Base-by-base conservation (phyloP, 768 basidiomycete genomes). In the Boletus sp. region DNA sequence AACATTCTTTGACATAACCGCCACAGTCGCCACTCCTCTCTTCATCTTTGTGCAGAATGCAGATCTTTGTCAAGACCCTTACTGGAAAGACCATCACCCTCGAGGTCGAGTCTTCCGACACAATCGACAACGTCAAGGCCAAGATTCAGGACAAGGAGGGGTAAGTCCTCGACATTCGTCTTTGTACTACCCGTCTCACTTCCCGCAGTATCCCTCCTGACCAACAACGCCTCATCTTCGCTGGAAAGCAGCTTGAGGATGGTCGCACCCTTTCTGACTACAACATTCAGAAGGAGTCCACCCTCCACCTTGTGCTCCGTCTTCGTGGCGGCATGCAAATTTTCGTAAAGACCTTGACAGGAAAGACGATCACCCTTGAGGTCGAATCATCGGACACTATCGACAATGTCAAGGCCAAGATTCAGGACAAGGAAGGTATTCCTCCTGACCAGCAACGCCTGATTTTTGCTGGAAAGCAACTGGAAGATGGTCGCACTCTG, bases 211-310 rank as follows among this genome's bases (percentile, higher is more conserved):
- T 90, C 54, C 87, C 88, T 21, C 93, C 92, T 25, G 90, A 93
- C 74, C 93, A 93, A 64, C 92, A 95, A 68, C 92, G 94, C 58
- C 75, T 96, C n/a, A 96, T 96, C 77, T 96, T 95, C 59, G 93
- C 93, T 43, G 93, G 93, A 56, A 95, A 96, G 75, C 93, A 95
- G 70, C 83, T 97, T 27, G 93, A 96, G 71, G 94, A 97, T 65
- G 94, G 94, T 4, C 86, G 93, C 46, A 96, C 90, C 4, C 78
- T 93, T 1, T 89, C 88, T 8, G 90, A 90, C 61, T 92, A 93
- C 70, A 92, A 93, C 70, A 94, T 96, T 62, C 93, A 96, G 82
- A 95, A 95, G 77, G 93, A 96, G 76, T 90, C 87, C 0, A 95
- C 93, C 37, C 87, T 96, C 50, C 93, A 95, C 65, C 82, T 64